phyloP scores from a whole-genome alignment of 371 early-diverging fungal genomes.

The Lichtheimia hyalospora region DNA sequence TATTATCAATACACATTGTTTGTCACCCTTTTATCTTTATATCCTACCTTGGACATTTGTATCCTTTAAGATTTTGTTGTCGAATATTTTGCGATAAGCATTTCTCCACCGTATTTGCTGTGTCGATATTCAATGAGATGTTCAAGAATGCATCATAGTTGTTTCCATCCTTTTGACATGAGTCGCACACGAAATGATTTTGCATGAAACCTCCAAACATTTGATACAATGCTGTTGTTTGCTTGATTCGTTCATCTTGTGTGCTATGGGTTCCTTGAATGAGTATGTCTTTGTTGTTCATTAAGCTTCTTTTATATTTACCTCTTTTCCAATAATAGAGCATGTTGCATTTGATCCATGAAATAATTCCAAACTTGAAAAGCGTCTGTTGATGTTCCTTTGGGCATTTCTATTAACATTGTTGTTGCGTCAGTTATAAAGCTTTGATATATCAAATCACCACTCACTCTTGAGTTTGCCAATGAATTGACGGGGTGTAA shows the following conservation, averaged over 20 bases:
- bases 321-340: constrained; percentile 35
- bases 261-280: too few relatives aligned
- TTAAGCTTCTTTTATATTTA: not conserved
- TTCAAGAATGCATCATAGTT: constrained; percentile 73
- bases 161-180: constrained; percentile 69
- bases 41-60: constrained; percentile 30
- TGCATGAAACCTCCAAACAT: constrained; percentile 85
- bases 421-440: not conserved
- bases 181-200: constrained; percentile 66
- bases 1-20: not conserved
- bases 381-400: constrained; percentile 68
- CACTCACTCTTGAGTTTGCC: constrained; percentile 66
- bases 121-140: constrained; percentile 69
- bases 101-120: constrained; percentile 60
- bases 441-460: constrained; percentile 16
- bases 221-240: constrained; percentile 78
- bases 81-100: constrained; percentile 26
- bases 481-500: constrained; percentile 69
- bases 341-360: constrained; percentile 56
- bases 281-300: too few relatives aligned
- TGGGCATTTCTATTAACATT: not conserved
- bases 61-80: constrained; percentile 7
- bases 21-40: not conserved
- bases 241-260: constrained; percentile 62
- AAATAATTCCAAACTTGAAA: constrained; percentile 80